Base-by-base conservation (phyloP, 192 early-diverging fungal genomes). In the Backusella liffmaniae region DNA sequence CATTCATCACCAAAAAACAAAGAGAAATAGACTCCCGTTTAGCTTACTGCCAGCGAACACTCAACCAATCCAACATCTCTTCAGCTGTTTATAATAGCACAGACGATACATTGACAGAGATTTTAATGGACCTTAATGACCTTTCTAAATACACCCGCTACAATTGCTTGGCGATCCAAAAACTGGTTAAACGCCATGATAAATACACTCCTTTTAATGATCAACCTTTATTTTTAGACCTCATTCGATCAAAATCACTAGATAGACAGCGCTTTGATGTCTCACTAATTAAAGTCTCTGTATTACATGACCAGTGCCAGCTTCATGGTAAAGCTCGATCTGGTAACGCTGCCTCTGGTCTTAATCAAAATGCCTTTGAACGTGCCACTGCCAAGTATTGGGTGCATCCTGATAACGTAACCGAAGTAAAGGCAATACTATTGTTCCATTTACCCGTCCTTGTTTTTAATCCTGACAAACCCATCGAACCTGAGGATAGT, bases 391-490 rank as follows among this genome's bases (percentile, higher is more conserved):
- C 90, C 73, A 98, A 98, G 84, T 99, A 96, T 85, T 99, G 96
- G 96, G 95, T 99, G 4, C 96, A 97, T 80, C 94, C 94, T 2
- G 95, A 98, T 81, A 96, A 99, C 80, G 91, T 99, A 46, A 95
- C 94, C 75, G 96, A 97, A 84, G 92, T 99, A 79, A 97, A 98
- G 80, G 91, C 93, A 70, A 91, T 91, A 71, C 92, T 99, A 39
- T 88, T 99, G 9, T 93, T 94, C 80, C 91, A 96, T 70, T 86
- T 99, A 37, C 97, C 97, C 1, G 96, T 99, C 32, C 86, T 98
- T 42, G 88, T 98, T 37, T 97, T 95, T 80, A 92, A 93, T 81
- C 89, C 92, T 71, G 90, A 91, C 62, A 92, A 92, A 76, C 85
- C 89, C 8, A 86, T 87, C 66, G 83, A 75, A 73, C 67, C 81